These are phyloP conservation scores for Limnomonas spitsbergensis DNA, from an alignment of 139 green algal species.

Conservation along the genomic window DNA sequence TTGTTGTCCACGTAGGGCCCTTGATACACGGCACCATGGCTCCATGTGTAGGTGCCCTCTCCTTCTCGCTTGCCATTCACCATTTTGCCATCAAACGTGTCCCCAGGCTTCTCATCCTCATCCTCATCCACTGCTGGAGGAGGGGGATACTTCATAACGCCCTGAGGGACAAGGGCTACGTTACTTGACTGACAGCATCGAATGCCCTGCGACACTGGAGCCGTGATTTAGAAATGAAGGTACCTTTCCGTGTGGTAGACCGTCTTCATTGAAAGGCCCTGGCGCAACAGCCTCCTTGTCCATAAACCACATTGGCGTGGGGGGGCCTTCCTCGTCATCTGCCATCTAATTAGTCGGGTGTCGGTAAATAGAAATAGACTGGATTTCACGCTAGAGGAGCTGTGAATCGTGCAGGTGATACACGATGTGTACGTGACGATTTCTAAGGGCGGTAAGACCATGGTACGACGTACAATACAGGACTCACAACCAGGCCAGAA, in stretches of 20 bases:
- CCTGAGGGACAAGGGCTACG: too few relatives aligned
- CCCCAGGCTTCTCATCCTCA: slow-evolving; percentile 52
- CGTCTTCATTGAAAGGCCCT: slow-evolving; percentile 49
- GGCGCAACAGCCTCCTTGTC: not conserved
- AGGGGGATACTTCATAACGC: slow-evolving; percentile 42
- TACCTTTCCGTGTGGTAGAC: slow-evolving; percentile 44
- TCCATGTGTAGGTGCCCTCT: slow-evolving; percentile 57
- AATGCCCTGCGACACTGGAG: not conserved
- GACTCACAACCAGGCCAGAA: too few relatives aligned
- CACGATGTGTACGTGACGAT: too few relatives aligned
- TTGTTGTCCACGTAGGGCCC: slow-evolving; percentile 50
- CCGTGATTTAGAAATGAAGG: not conserved
- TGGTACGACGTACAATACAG: too few relatives aligned
- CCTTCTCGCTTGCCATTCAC: slow-evolving; percentile 44
- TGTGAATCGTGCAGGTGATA: too few relatives aligned
- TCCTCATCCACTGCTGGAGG: slow-evolving; percentile 42
- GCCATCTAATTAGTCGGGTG: too few relatives aligned
- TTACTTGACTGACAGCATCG: not conserved
- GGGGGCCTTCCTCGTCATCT: slow-evolving; percentile 20
- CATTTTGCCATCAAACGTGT: slow-evolving; percentile 52
- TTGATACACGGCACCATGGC: slow-evolving; percentile 43
- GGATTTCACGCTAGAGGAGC: too few relatives aligned
- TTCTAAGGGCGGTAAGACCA: too few relatives aligned
- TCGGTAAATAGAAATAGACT: too few relatives aligned
- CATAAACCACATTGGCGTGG: slow-evolving; percentile 15